phyloP scores from a whole-genome alignment of 2,329 filamentous ascomycete genomes.

The Diaporthe sp. region DNA sequence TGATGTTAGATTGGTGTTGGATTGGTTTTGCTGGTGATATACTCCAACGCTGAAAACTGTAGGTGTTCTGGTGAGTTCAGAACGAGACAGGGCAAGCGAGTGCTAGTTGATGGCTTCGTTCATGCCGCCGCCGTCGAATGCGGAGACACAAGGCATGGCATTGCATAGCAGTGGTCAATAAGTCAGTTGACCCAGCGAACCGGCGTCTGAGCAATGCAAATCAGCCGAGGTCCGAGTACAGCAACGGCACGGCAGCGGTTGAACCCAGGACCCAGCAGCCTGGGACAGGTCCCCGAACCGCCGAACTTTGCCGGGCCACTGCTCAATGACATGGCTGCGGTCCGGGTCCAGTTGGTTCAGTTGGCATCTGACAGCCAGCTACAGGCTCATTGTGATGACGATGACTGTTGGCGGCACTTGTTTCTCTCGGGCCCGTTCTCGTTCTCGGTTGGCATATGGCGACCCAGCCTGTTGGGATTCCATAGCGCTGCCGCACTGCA shows the following conservation, averaged over 20 bases:
- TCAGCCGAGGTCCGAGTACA: constrained; percentile 33
- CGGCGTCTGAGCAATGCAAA: constrained; percentile 9
- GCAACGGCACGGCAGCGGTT: constrained; percentile 23
- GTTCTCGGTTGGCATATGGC: constrained; percentile 12
- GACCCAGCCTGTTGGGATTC: constrained; percentile 18
- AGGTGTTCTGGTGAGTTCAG: not conserved
- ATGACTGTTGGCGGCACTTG: not conserved
- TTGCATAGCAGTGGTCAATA: not conserved
- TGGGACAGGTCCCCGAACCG: constrained; percentile 6
- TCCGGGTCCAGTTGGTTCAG: not conserved
- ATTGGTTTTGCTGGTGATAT: not conserved
- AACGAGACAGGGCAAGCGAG: not conserved
- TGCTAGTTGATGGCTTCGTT: constrained; percentile 34
- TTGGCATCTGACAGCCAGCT: constrained; percentile 24
- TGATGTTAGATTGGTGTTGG: constrained; percentile 33
- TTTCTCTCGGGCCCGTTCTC: not conserved
- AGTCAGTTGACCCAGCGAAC: constrained; percentile 20
- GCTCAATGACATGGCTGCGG: not conserved
- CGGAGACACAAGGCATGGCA: not conserved
- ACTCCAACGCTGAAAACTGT: not conserved
- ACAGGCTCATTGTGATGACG: not conserved
- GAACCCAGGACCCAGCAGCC: constrained; percentile 6
- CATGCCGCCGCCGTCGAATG: constrained; percentile 19
- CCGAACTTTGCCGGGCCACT: constrained; percentile 15
- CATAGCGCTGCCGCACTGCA: not conserved